Conservation (phyloP, 2,329 filamentous ascomycete species). For the Escovopsis sp. region DNA sequence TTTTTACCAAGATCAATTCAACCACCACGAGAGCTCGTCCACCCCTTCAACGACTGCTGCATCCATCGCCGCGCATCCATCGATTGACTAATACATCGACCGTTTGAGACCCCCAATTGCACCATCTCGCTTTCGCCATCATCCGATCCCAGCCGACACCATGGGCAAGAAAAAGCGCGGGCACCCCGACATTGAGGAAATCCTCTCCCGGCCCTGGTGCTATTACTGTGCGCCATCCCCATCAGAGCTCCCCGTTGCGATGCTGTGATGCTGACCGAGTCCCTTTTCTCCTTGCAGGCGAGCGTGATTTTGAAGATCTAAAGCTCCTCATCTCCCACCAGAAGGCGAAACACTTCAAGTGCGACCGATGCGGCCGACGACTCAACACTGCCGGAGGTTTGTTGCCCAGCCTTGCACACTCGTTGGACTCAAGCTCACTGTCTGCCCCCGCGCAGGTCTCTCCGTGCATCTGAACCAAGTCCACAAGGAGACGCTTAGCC, state of each 20-base stretch:
- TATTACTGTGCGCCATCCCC: constrained; percentile 61
- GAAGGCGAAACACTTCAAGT: constrained; percentile 99
- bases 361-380: constrained; percentile 73
- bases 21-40: neutral
- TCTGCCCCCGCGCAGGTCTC: constrained; percentile 46
- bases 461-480: constrained; percentile 97
- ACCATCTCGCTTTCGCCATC: neutral
- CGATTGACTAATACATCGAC: neutral
- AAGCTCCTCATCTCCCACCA: constrained; percentile 96
- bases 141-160: constrained; percentile 3
- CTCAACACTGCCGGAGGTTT: constrained; percentile 89
- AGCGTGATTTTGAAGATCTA: constrained; percentile 93
- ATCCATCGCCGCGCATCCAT: neutral
- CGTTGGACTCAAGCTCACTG: neutral
- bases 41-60: neutral
- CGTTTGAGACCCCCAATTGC: too few species aligned
- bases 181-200: constrained; percentile 74
- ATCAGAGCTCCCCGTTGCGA: neutral
- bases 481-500: constrained; percentile 79
- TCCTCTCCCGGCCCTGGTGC: constrained; percentile 82
- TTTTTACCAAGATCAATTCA: neutral
- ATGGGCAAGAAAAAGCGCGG: constrained; percentile 89
- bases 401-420: constrained; percentile 10
- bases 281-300: constrained; percentile 31
- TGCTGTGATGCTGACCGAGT: constrained; percentile 11